Evolutionary conservation across 345 rosid genomes (phyloP).

Genomic region (Acer yangbiense): DNA sequence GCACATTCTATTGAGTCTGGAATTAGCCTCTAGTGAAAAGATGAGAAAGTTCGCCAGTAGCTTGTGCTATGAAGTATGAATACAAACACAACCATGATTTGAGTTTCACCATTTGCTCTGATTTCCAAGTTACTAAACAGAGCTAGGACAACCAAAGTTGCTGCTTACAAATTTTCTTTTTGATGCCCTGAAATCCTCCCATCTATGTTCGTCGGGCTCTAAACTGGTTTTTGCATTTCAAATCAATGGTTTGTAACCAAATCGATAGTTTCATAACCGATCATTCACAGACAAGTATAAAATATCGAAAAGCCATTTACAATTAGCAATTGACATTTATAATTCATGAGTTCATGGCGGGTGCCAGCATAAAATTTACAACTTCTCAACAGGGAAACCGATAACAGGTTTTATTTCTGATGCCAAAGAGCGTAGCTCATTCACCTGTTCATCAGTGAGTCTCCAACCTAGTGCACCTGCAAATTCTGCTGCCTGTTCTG

Average conservation of each 20-base stretch:
- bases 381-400: constrained; percentile 80
- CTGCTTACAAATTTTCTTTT: no score
- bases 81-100: no score
- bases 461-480: constrained; percentile 91
- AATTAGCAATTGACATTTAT: not conserved
- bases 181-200: not conserved
- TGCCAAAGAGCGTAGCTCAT: constrained; percentile 82
- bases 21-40: no score
- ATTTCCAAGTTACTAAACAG: no score
- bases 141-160: no score
- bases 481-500: constrained; percentile 79
- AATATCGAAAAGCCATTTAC: not conserved
- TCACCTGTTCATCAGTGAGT: constrained; percentile 56
- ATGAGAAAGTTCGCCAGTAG: no score
- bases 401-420: constrained; percentile 51
- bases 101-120: no score
- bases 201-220: not conserved
- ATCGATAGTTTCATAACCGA: not conserved
- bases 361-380: constrained; percentile 25
- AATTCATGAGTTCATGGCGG: not conserved
- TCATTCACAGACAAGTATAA: not conserved
- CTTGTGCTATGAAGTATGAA: no score
- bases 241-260: not conserved
- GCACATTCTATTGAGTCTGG: no score
- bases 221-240: not conserved